Evolutionary conservation across 768 basidiomycete species (phyloP).

Genomic region (Boletus reticuloceps): DNA sequence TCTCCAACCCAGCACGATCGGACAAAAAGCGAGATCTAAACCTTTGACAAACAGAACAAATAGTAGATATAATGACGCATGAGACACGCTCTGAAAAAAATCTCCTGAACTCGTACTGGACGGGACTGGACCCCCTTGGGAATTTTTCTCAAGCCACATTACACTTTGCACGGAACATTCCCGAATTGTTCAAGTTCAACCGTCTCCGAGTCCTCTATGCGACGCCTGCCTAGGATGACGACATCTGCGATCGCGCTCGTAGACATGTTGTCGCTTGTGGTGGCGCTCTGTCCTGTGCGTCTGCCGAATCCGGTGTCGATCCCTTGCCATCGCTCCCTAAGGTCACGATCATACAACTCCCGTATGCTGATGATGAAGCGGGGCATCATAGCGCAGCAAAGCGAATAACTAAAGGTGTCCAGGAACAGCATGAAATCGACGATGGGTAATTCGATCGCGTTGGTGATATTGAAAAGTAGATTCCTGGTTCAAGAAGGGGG

Average conservation of each 20-base stretch:
- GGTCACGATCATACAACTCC: neutral
- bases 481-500: neutral
- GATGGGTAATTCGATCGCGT: no score
- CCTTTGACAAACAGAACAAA: no score
- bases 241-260: no score
- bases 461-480: neutral
- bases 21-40: no score
- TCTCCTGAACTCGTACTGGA: no score
- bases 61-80: no score
- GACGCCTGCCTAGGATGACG: no score
- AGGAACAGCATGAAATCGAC: neutral
- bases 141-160: no score
- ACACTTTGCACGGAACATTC: neutral
- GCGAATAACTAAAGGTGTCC: neutral
- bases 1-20: no score
- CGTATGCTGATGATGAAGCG: conserved; percentile 17
- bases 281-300: neutral
- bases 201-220: neutral
- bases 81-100: no score
- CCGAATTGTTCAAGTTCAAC: neutral
- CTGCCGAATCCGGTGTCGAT: conserved; percentile 16
- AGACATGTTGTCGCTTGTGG: neutral
- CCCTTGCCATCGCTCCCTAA: neutral
- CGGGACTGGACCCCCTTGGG: no score
- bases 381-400: conserved; percentile 3